Evolutionary conservation across 2,329 filamentous ascomycete species (phyloP).

Genomic region (Lecanicillium sp.): DNA sequence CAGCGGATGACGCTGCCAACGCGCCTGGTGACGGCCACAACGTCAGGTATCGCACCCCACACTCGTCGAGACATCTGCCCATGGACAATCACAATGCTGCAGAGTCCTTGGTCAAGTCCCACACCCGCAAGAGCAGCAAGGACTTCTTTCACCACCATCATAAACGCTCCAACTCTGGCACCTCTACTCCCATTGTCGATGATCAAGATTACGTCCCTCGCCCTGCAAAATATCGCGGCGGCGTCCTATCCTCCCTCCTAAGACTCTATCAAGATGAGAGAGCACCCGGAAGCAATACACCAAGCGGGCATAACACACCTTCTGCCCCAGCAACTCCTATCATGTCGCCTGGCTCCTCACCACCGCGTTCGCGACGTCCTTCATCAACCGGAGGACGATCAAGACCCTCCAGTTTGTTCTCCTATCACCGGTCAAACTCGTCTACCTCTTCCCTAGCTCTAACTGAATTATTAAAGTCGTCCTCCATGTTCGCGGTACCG

Average conservation of each 20-base stretch:
- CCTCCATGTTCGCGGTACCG: conserved; percentile 42
- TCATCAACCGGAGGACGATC: conserved; percentile 27
- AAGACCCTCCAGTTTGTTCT: conserved; percentile 30
- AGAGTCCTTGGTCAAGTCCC: conserved; percentile 27
- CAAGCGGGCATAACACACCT: conserved; percentile 35
- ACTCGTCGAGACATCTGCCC: conserved; percentile 12
- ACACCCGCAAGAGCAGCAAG: conserved; percentile 20
- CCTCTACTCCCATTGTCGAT: conserved; percentile 30
- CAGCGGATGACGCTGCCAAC: conserved; percentile 13
- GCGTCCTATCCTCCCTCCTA: conserved; percentile 65
- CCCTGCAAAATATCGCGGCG: conserved; percentile 62
- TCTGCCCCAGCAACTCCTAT: conserved; percentile 27
- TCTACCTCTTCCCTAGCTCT: conserved; percentile 38
- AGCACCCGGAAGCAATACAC: conserved; percentile 22
- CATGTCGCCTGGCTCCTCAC: conserved; percentile 34
- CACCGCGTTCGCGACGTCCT: conserved; percentile 29
- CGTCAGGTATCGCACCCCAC: conserved; percentile 17
- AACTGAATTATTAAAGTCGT: conserved; percentile 46
- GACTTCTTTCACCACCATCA: conserved; percentile 22
- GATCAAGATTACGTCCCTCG: conserved; percentile 54
- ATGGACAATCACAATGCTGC: conserved; percentile 19
- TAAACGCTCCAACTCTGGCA: conserved; percentile 22
- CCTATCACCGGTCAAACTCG: conserved; percentile 31
- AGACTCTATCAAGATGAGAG: conserved; percentile 56
- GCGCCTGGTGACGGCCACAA: conserved; percentile 5